These are phyloP conservation scores for Dioscorea cayenensis DNA, from an alignment of 116 monocot genomes.

Conservation along the genomic window DNA sequence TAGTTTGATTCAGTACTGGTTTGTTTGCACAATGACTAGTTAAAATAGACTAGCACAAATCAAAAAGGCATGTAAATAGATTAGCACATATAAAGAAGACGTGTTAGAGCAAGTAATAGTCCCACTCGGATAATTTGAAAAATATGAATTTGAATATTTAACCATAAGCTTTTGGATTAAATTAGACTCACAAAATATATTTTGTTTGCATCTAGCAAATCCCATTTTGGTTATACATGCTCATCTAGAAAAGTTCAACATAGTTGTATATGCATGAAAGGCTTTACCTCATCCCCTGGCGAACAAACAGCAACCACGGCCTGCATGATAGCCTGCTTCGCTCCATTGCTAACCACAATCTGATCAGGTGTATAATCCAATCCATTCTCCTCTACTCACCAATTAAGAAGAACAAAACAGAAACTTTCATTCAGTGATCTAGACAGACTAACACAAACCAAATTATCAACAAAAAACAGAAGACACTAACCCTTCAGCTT, in stretches of 20 bases:
- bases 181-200: too few relatives aligned
- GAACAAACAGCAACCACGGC: slow-evolving; percentile 89
- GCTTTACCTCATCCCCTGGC: slow-evolving; percentile 85
- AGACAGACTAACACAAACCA: background rate
- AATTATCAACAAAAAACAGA: background rate
- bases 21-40: too few relatives aligned
- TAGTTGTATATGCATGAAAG: background rate
- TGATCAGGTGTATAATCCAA: slow-evolving; percentile 74
- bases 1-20: too few relatives aligned
- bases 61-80: too few relatives aligned
- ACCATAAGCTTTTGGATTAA: too few relatives aligned
- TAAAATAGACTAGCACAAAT: too few relatives aligned
- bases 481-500: slow-evolving; percentile 56
- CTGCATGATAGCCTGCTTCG: slow-evolving; percentile 76
- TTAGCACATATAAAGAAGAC: too few relatives aligned
- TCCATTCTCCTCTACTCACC: slow-evolving; percentile 81
- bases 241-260: background rate
- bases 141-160: too few relatives aligned
- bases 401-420: background rate
- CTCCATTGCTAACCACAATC: slow-evolving; percentile 92
- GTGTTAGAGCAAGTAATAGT: too few relatives aligned
- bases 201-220: too few relatives aligned
- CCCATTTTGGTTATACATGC: too few relatives aligned
- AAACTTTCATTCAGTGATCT: background rate
- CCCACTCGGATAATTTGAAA: too few relatives aligned